These are phyloP conservation scores for Orbilia blumenaviensis DNA, from an alignment of 2,329 filamentous ascomycete species.

Conservation along the genomic window DNA sequence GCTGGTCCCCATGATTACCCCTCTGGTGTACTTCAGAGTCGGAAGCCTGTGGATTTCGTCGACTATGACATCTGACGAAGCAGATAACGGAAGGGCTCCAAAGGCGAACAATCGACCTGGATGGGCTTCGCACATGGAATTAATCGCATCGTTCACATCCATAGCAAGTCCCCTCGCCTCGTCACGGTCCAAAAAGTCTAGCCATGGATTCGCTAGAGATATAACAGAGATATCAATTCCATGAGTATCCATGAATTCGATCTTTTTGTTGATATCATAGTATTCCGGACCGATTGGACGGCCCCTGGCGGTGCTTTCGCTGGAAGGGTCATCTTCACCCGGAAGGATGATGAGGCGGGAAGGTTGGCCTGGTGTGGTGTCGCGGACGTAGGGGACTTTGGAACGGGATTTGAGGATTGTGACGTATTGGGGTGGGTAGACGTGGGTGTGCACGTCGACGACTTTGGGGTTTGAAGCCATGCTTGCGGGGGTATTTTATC, in stretches of 20 bases:
- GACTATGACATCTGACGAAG: conserved; percentile 70
- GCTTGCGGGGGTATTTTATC: not conserved
- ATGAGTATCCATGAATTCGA: conserved; percentile 88
- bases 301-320: conserved; percentile 68
- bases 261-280: conserved; percentile 79
- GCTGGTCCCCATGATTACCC: conserved; percentile 87
- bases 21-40: conserved; percentile 74
- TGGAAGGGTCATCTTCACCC: conserved; percentile 66
- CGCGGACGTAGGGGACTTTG: conserved; percentile 75
- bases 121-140: conserved; percentile 73
- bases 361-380: conserved; percentile 63
- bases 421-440: conserved; percentile 74
- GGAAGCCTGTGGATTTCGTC: conserved; percentile 72
- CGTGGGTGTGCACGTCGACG: conserved; percentile 75
- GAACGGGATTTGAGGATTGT: conserved; percentile 69
- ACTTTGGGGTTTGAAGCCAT: conserved; percentile 61
- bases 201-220: conserved; percentile 91
- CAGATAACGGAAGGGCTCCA: conserved; percentile 80
- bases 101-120: conserved; percentile 81
- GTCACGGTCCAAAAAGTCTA: conserved; percentile 76
- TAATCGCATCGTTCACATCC: conserved; percentile 80
- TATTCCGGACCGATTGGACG: conserved; percentile 85
- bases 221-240: conserved; percentile 83
- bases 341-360: conserved; percentile 73
- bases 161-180: conserved; percentile 72